phyloP scores from a whole-genome alignment of 805 yeast species.

The Lachancea nothofagi region DNA sequence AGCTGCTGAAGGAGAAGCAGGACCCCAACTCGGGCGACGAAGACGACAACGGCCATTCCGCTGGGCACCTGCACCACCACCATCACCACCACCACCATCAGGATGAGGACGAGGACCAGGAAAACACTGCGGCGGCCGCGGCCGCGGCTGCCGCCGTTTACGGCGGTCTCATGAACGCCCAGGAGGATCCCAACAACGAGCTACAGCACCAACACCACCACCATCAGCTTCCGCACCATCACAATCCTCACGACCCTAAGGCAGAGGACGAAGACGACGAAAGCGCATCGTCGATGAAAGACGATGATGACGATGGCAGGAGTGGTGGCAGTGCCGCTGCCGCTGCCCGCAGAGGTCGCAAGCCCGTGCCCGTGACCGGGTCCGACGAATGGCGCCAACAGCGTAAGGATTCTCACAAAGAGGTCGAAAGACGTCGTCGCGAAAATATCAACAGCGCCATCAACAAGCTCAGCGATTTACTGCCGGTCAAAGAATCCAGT shows the following conservation, averaged over 20 bases:
- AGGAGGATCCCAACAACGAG: conserved; percentile 15
- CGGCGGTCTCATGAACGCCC: conserved; percentile 23
- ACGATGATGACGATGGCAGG: conserved; percentile 13
- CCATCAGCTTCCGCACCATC: conserved; percentile 1
- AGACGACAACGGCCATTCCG: conserved; percentile 1
- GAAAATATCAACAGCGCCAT: conserved; percentile 87
- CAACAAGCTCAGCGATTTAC: conserved; percentile 64
- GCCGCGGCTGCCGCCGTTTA: conserved; percentile 27
- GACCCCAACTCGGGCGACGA: conserved; percentile 8
- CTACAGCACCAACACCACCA: conserved; percentile 8
- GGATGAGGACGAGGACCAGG: conserved; percentile 12
- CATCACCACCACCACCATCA: conserved; percentile 7
- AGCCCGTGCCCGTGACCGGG: conserved; percentile 26
- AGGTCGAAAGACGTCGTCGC: conserved; percentile 89
- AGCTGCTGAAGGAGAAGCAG: conserved; percentile 17
- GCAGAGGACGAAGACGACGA: conserved; percentile 10
- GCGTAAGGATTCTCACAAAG: conserved; percentile 88
- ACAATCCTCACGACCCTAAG: conserved; percentile 1
- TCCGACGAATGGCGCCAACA: conserved; percentile 36
- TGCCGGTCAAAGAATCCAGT: conserved; percentile 74
- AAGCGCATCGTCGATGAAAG: conserved; percentile 2
- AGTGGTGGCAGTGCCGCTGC: conserved; percentile 10
- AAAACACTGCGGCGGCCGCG: conserved; percentile 20
- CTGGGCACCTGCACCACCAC: not conserved
- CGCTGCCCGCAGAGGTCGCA: conserved; percentile 25